These are phyloP conservation scores for Alternaria hordeiaustralica DNA, from an alignment of 2,329 filamentous ascomycete species.

Conservation along the genomic window DNA sequence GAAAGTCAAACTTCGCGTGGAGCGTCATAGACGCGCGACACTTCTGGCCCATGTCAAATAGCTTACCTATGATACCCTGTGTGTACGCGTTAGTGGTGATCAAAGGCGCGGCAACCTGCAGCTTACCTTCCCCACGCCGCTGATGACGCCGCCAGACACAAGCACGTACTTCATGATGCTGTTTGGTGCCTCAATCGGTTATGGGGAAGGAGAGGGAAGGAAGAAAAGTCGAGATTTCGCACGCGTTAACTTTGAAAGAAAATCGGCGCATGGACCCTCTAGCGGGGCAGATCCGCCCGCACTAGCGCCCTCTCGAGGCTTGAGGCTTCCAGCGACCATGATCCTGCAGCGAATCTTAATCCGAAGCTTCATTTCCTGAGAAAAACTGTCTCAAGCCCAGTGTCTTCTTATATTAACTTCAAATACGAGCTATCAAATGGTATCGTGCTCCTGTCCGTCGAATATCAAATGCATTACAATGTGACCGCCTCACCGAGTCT, in stretches of 20 bases:
- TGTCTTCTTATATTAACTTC: slow-evolving; percentile 17
- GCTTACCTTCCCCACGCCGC: slow-evolving; percentile 57
- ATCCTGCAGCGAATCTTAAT: slow-evolving; percentile 26
- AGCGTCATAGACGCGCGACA: neutral
- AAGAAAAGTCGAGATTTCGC: slow-evolving; percentile 33
- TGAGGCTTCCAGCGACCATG: slow-evolving; percentile 21
- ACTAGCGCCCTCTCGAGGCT: slow-evolving; percentile 10
- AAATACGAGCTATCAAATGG: slow-evolving; percentile 43
- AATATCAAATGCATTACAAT: slow-evolving; percentile 41
- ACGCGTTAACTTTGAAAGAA: slow-evolving; percentile 35
- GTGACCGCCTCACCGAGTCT: slow-evolving; percentile 14
- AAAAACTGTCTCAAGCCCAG: neutral
- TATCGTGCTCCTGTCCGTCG: slow-evolving; percentile 43
- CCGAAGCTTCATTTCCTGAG: slow-evolving; percentile 17
- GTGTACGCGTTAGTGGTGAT: slow-evolving; percentile 31
- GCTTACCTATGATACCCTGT: slow-evolving; percentile 70
- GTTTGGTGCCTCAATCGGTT: slow-evolving; percentile 48
- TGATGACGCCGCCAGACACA: slow-evolving; percentile 70
- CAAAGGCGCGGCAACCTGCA: slow-evolving; percentile 16
- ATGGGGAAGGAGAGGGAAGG: slow-evolving; percentile 53
- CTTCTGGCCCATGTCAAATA: slow-evolving; percentile 1
- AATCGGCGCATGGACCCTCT: slow-evolving; percentile 27
- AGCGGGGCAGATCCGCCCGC: slow-evolving; percentile 18
- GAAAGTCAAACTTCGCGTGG: neutral
- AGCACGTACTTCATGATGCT: slow-evolving; percentile 80